These are phyloP conservation scores for Fusarium udum DNA, from an alignment of 2,329 filamentous ascomycete species.

Conservation along the genomic window DNA sequence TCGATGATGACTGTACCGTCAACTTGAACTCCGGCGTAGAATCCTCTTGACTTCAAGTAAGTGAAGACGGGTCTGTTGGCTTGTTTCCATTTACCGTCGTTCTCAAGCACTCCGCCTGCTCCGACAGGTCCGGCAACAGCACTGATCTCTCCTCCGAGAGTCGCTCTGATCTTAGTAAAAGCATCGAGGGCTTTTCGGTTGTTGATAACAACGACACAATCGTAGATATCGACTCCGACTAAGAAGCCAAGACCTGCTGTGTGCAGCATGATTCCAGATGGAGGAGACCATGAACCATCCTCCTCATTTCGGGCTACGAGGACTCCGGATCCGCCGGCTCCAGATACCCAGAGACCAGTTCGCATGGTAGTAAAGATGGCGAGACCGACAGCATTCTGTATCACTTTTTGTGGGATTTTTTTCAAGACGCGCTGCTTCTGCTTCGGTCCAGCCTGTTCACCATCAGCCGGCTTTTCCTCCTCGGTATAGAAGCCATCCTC, in stretches of 20 bases:
- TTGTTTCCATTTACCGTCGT: conserved; percentile 53
- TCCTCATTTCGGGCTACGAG: conserved; percentile 66
- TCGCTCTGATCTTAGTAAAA: conserved; percentile 78
- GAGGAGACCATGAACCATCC: conserved; percentile 79
- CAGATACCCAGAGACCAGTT: conserved; percentile 71
- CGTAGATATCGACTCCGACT: conserved; percentile 85
- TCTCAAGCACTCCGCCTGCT: conserved; percentile 78
- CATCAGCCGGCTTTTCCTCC: conserved; percentile 37
- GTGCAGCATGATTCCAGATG: conserved; percentile 82
- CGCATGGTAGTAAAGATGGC: conserved; percentile 78
- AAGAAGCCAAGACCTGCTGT: conserved; percentile 82
- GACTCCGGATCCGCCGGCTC: conserved; percentile 72
- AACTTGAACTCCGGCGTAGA: conserved; percentile 86
- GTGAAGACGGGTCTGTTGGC: conserved; percentile 63
- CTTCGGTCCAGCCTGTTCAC: conserved; percentile 47
- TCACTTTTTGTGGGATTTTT: conserved; percentile 65
- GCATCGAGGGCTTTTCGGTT: conserved; percentile 77
- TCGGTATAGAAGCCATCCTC: conserved; percentile 64
- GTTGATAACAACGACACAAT: conserved; percentile 88
- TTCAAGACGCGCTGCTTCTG: conserved; percentile 58
- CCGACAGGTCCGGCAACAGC: conserved; percentile 75
- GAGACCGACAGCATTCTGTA: conserved; percentile 71
- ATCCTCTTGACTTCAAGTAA: conserved; percentile 86
- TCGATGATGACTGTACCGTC: conserved; percentile 89
- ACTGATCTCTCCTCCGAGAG: conserved; percentile 79